Evolutionary conservation across 768 basidiomycete species (phyloP).

Genomic region (Termitomyces sp.): DNA sequence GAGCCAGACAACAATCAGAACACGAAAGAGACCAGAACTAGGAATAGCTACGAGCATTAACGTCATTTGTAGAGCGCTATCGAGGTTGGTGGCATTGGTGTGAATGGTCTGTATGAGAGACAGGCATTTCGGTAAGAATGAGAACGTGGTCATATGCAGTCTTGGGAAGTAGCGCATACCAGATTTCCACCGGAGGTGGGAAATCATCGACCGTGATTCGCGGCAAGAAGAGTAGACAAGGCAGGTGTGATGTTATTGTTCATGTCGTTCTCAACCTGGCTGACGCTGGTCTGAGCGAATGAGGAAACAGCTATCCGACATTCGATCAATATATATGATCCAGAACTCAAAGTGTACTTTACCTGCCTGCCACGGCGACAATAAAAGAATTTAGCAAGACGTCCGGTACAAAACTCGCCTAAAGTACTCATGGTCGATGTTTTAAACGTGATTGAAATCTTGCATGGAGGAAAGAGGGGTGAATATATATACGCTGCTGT

Average conservation of each 20-base stretch:
- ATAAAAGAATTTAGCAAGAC: too few relatives aligned
- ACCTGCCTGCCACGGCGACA: too few relatives aligned
- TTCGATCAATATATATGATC: too few relatives aligned
- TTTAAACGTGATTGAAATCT: too few relatives aligned
- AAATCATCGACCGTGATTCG: slow-evolving; percentile 32
- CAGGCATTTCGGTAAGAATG: not conserved
- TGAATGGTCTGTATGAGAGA: slow-evolving; percentile 28
- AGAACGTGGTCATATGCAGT: not conserved
- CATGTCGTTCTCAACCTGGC: slow-evolving; percentile 31
- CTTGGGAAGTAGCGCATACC: slow-evolving; percentile 16
- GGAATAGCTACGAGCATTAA: slow-evolving; percentile 18
- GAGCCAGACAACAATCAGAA: not conserved
- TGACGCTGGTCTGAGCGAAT: slow-evolving; percentile 25
- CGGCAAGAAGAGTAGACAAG: slow-evolving; percentile 28
- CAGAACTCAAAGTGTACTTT: too few relatives aligned
- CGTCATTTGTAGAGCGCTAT: slow-evolving; percentile 25
- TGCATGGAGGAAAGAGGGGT: too few relatives aligned
- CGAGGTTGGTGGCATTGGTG: slow-evolving; percentile 23
- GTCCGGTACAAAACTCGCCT: too few relatives aligned
- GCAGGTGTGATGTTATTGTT: slow-evolving; percentile 21
- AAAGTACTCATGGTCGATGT: too few relatives aligned
- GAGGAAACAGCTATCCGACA: slow-evolving; percentile 21
- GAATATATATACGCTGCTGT: too few relatives aligned
- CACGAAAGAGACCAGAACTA: not conserved
- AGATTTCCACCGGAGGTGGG: slow-evolving; percentile 25